Percentiles rank a stretch among this genome's conserved stretches.
Evolutionary conservation across 352 stramenopile genomes (phyloP).

Genomic region (Aphanomyces stellatus): DNA sequence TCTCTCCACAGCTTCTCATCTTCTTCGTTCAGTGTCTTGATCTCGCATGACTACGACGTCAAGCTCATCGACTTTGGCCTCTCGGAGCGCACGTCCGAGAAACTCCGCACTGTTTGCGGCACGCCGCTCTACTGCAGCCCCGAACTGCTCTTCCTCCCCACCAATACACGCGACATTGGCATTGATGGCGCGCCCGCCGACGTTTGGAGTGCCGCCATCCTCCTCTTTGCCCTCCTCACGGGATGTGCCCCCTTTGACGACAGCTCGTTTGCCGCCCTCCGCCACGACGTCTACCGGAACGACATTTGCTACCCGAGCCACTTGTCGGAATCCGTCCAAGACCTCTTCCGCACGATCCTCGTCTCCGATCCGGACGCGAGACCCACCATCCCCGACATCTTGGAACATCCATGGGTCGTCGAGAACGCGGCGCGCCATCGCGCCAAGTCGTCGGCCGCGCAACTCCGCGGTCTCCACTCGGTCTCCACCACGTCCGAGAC

Average conservation of each 20-base stretch:
- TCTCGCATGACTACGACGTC: conserved; percentile 85
- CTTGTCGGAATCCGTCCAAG: conserved; percentile 53
- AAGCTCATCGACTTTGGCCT: conserved; percentile 96
- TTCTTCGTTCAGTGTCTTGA: conserved; percentile 64
- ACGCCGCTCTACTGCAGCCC: conserved; percentile 78
- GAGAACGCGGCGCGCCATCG: neutral
- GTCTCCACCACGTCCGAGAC: neutral
- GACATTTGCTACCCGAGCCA: conserved; percentile 53
- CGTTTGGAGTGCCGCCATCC: conserved; percentile 67
- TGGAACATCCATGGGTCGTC: conserved; percentile 50
- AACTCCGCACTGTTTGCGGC: conserved; percentile 61
- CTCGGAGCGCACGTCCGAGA: conserved; percentile 68
- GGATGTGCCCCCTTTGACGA: conserved; percentile 75
- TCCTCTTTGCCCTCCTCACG: conserved; percentile 77
- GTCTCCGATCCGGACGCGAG: conserved; percentile 48
- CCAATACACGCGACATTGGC: conserved; percentile 28
- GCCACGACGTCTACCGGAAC: conserved; percentile 58
- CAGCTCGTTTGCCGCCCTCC: conserved; percentile 53
- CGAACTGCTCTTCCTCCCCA: conserved; percentile 63
- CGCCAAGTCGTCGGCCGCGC: neutral
- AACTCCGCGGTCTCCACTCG: neutral
- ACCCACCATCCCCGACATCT: conserved; percentile 47
- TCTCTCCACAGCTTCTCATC: neutral
- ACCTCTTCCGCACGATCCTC: conserved; percentile 56
- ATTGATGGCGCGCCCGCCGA: conserved; percentile 58